Conservation (phyloP, 345 rosid genomes). For the Moringa oleifera region DNA sequence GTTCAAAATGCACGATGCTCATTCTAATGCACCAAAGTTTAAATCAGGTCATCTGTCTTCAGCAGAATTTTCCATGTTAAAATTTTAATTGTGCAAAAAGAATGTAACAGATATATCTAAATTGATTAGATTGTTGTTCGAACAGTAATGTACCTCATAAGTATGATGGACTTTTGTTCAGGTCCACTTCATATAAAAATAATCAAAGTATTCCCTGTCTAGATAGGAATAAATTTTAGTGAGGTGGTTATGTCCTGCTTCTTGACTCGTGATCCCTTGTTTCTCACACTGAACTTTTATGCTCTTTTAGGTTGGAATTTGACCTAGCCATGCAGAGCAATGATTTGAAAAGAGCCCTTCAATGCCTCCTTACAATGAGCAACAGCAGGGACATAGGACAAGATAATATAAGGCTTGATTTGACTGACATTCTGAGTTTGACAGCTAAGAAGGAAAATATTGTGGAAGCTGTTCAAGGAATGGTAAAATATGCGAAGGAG, state of each 20-base stretch:
- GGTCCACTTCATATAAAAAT: background rate
- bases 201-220: background rate
- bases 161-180: background rate
- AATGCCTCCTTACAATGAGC: slow-evolving; percentile 93
- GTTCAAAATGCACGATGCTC: slow-evolving; percentile 1
- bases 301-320: slow-evolving; percentile 74
- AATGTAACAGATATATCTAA: too few species aligned
- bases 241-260: background rate
- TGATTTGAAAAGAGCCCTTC: slow-evolving; percentile 98
- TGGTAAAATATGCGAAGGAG: slow-evolving; percentile 84
- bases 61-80: background rate
- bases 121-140: background rate
- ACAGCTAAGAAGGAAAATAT: slow-evolving; percentile 86
- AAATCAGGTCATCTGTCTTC: background rate
- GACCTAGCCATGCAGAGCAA: slow-evolving; percentile 97
- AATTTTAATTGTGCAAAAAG: too few species aligned
- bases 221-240: background rate
- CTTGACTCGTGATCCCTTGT: background rate
- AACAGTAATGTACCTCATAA: background rate
- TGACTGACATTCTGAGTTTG: slow-evolving; percentile 80
- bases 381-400: slow-evolving; percentile 93
- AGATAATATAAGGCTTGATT: slow-evolving; percentile 60
- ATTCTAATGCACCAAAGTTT: background rate
- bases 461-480: slow-evolving; percentile 93
- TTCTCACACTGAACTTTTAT: background rate